Evolutionary conservation across 1,139 yeast genomes (phyloP).

Genomic region (Suhomyces bolitotheri): DNA sequence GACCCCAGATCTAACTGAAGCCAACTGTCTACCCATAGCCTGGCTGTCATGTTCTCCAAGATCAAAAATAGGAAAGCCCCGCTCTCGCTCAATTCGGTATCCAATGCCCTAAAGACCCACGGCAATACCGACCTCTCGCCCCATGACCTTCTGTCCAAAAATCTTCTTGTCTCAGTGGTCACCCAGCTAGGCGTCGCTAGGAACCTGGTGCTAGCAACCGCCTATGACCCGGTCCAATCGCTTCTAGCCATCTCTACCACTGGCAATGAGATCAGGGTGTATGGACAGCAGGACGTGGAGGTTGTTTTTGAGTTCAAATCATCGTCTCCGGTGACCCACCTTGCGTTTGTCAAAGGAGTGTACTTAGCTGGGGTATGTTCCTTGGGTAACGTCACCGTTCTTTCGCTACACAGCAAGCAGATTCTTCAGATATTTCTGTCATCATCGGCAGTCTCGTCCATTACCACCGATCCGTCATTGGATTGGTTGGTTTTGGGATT

Average conservation of each 20-base stretch:
- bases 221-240: slow-evolving; percentile 87
- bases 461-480: slow-evolving; percentile 79
- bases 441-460: slow-evolving; percentile 65
- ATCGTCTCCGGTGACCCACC: slow-evolving; percentile 50
- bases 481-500: slow-evolving; percentile 87
- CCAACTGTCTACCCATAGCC: not conserved
- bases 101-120: slow-evolving; percentile 53
- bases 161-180: slow-evolving; percentile 35
- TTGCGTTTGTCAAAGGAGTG: slow-evolving; percentile 75
- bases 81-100: slow-evolving; percentile 49
- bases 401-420: slow-evolving; percentile 66
- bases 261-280: slow-evolving; percentile 68
- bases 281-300: slow-evolving; percentile 83
- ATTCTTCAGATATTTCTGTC: slow-evolving; percentile 56
- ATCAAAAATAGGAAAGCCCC: slow-evolving; percentile 49
- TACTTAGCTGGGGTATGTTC: slow-evolving; percentile 72
- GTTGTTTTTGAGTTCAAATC: slow-evolving; percentile 60
- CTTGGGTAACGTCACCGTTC: slow-evolving; percentile 55
- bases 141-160: slow-evolving; percentile 37
- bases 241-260: slow-evolving; percentile 79
- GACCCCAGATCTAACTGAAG: not conserved
- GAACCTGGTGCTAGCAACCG: slow-evolving; percentile 56
- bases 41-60: slow-evolving; percentile 44
- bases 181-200: slow-evolving; percentile 41
- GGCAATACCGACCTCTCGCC: slow-evolving; percentile 45